Conservation (phyloP, 2,329 filamentous ascomycete genomes). For the Venturia asperata region DNA sequence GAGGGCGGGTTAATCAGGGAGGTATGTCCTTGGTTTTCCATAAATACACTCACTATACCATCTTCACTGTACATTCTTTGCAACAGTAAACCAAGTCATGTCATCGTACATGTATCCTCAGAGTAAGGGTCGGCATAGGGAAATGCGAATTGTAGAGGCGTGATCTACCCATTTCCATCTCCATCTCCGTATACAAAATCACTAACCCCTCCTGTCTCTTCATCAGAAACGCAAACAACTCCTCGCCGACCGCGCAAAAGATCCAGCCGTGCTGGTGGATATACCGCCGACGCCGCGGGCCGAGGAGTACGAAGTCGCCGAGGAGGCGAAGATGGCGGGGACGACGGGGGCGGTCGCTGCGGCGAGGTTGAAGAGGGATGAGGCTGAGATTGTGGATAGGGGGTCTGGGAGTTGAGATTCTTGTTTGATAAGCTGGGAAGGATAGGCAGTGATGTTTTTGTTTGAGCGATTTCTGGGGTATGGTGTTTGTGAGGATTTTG, state of each 20-base stretch:
- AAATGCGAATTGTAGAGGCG: conserved; percentile 18
- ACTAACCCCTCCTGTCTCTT: too few species aligned
- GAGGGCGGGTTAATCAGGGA: conserved; percentile 22
- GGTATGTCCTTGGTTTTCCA: too few species aligned
- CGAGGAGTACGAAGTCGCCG: conserved; percentile 37
- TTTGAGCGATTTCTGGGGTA: too few species aligned
- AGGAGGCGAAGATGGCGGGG: conserved; percentile 18
- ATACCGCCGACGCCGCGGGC: conserved; percentile 38
- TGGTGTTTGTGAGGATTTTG: neutral
- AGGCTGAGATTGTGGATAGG: conserved; percentile 1
- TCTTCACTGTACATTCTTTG: too few species aligned
- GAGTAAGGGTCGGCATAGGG: too few species aligned
- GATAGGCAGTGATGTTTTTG: too few species aligned
- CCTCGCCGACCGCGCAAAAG: conserved; percentile 32
- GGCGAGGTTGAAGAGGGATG: conserved; percentile 10
- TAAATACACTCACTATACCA: too few species aligned
- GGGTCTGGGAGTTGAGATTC: neutral
- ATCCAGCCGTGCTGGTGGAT: conserved; percentile 41
- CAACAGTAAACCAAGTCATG: too few species aligned
- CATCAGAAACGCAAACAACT: conserved; percentile 34
- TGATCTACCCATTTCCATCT: too few species aligned
- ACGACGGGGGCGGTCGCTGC: conserved; percentile 17
- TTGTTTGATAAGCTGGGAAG: too few species aligned
- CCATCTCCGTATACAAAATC: too few species aligned
- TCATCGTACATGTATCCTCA: too few species aligned